phyloP scores from a whole-genome alignment of 2,329 filamentous ascomycete species.

The Ambrosiella beaveri region DNA sequence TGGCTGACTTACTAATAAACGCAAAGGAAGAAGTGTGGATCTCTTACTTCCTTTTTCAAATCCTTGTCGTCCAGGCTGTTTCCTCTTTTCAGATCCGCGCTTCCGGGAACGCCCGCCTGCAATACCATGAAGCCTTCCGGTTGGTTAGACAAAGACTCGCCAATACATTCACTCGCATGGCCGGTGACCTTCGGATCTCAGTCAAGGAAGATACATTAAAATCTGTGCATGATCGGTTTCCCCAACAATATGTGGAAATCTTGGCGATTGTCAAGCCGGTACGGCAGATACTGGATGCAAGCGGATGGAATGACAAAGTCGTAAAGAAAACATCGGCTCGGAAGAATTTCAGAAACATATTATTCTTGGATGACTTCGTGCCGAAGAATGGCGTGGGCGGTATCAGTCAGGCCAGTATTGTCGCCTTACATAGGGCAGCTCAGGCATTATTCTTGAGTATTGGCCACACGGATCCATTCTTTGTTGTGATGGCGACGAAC shows the following conservation, averaged over 20 bases:
- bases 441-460: constrained; percentile 9
- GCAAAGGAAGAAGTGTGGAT: constrained; percentile 11
- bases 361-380: constrained; percentile 4
- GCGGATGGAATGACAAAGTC: constrained; percentile 4
- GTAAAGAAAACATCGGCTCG: neutral
- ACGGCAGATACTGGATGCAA: neutral
- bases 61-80: constrained; percentile 2
- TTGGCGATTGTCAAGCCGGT: neutral
- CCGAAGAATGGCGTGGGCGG: neutral
- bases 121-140: constrained; percentile 10
- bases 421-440: constrained; percentile 7
- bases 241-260: neutral
- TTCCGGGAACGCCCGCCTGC: neutral
- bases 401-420: constrained; percentile 3
- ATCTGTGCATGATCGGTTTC: neutral
- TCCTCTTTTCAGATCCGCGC: neutral
- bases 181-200: neutral
- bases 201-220: neutral
- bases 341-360: neutral
- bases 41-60: constrained; percentile 9
- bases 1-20: constrained; percentile 7
- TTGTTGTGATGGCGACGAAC: constrained; percentile 1
- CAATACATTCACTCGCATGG: constrained; percentile 5
- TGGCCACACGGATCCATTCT: constrained; percentile 5
- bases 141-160: constrained; percentile 1